A percentile compares a stretch with the other conserved stretches of the same genome.
phyloP scores from a whole-genome alignment of 2,329 filamentous ascomycete species.

The Trichoderma sp. region DNA sequence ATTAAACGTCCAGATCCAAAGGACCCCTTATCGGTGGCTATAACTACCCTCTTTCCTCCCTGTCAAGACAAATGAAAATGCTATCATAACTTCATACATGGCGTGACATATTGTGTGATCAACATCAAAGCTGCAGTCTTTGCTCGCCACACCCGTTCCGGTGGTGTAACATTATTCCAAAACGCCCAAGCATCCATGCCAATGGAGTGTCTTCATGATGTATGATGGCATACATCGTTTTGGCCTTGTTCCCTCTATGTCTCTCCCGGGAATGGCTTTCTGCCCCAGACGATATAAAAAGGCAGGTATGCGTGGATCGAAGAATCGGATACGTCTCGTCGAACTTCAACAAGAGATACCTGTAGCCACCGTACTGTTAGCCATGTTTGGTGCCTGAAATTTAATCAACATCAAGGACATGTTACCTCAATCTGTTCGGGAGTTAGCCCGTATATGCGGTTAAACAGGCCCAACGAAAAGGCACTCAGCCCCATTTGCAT shows the following conservation, averaged over 20 bases:
- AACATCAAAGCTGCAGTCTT: neutral
- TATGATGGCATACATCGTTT: neutral
- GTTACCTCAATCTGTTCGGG: constrained; percentile 53
- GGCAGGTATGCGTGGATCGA: constrained; percentile 52
- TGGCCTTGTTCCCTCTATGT: neutral
- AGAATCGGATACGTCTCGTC: constrained; percentile 49
- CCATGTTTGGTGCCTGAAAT: neutral
- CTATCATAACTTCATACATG: neutral
- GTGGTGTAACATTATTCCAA: neutral
- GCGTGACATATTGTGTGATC: neutral
- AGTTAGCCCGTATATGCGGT: constrained; percentile 44
- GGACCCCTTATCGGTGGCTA: neutral
- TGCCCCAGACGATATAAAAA: constrained; percentile 53
- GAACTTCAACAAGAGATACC: constrained; percentile 53
- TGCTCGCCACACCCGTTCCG: neutral
- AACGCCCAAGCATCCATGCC: neutral
- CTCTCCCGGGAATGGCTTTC: constrained; percentile 44
- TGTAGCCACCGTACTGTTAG: constrained; percentile 29
- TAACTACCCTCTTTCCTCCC: neutral
- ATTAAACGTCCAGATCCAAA: neutral
- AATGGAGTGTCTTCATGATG: neutral
- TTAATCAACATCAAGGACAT: neutral
- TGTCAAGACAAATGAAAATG: neutral
- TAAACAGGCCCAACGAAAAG: constrained; percentile 46
- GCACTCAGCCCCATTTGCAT: constrained; percentile 48